Evolutionary conservation across 192 early-diverging fungal species (phyloP).

Genomic region (Kickxella alabastrina): DNA sequence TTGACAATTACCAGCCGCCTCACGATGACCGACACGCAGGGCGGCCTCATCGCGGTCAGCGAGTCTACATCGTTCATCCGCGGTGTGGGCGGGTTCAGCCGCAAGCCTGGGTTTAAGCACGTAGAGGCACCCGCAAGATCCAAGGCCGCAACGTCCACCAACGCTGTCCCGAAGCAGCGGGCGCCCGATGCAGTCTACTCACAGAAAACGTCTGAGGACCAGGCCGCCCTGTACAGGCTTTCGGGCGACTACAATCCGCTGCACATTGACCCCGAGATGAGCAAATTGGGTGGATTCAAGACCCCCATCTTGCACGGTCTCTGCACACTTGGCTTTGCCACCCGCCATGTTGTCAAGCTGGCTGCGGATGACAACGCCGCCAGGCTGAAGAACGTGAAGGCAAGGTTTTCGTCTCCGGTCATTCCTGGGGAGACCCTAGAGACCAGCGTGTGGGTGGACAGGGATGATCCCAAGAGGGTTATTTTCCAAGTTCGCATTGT

Average conservation of each 20-base stretch:
- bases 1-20: constrained; percentile 77
- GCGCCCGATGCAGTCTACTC: constrained; percentile 76
- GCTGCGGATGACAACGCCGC: constrained; percentile 69
- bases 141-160: constrained; percentile 70
- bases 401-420: constrained; percentile 80
- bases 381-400: constrained; percentile 79
- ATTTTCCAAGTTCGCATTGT: constrained; percentile 93
- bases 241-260: constrained; percentile 96
- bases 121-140: constrained; percentile 54
- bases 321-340: constrained; percentile 88
- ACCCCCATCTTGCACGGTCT: constrained; percentile 96
- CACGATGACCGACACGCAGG: constrained; percentile 70
- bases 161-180: constrained; percentile 76
- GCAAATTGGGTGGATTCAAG: constrained; percentile 90
- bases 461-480: constrained; percentile 75
- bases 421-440: constrained; percentile 97
- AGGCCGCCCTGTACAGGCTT: constrained; percentile 94
- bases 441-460: constrained; percentile 88
- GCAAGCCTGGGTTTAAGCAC: constrained; percentile 58
- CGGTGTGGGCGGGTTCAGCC: constrained; percentile 85
- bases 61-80: constrained; percentile 95
- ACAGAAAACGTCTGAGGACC: constrained; percentile 86
- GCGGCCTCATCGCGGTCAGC: constrained; percentile 74
- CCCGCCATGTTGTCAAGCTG: constrained; percentile 80
- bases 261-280: constrained; percentile 96